These are phyloP conservation scores for Metschnikowia matae DNA, from an alignment of 805 yeast species.

Conservation along the genomic window DNA sequence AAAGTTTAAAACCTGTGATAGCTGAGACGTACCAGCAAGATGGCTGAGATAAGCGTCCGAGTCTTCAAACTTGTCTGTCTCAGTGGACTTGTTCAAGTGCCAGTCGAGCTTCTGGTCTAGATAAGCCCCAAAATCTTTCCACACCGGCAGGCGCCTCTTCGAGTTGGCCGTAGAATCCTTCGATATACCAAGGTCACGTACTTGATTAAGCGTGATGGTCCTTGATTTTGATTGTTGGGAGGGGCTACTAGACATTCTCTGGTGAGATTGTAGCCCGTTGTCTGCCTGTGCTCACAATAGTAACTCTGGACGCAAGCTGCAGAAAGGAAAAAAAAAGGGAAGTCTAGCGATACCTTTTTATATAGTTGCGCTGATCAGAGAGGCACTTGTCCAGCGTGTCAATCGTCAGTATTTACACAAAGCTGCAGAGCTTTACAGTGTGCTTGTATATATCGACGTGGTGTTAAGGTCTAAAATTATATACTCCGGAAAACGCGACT, in stretches of 20 bases:
- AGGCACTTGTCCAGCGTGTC: constrained; percentile 2
- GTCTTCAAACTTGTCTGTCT: constrained; percentile 13
- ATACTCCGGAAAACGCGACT: constrained; percentile 1
- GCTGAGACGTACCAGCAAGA: constrained; percentile 24
- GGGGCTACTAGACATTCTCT: constrained; percentile 16
- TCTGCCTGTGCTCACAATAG: background rate
- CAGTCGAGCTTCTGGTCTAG: constrained; percentile 36
- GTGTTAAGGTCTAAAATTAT: constrained; percentile 2
- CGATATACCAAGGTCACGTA: constrained; percentile 13
- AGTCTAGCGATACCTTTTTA: background rate
- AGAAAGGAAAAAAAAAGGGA: background rate
- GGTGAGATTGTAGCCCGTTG: constrained; percentile 4
- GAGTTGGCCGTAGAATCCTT: constrained; percentile 1
- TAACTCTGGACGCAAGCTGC: background rate
- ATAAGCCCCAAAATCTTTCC: constrained; percentile 45
- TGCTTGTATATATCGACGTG: constrained; percentile 2
- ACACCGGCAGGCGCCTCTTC: constrained; percentile 23
- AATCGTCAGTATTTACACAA: constrained; percentile 1
- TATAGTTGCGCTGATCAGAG: background rate
- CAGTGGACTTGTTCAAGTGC: constrained; percentile 19
- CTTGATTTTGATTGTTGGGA: constrained; percentile 9
- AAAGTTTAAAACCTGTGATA: constrained; percentile 33
- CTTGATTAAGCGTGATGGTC: constrained; percentile 16
- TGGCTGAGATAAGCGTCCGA: constrained; percentile 22
- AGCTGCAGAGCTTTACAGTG: background rate